Evolutionary conservation across 805 yeast species (phyloP).

Genomic region (Schwanniomyces vanrijiae): DNA sequence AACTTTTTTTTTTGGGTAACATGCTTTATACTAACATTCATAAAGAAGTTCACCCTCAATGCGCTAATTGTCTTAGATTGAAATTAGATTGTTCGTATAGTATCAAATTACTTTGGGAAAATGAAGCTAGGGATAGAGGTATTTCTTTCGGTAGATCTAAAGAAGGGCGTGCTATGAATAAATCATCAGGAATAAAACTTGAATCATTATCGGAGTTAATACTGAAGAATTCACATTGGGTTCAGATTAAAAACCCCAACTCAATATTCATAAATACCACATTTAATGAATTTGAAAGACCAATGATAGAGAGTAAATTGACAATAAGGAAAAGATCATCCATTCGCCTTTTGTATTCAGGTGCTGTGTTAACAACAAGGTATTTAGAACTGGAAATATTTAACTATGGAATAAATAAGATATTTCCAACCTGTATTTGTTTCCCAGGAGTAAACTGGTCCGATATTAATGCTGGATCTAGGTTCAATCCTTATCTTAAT

Average conservation of each 20-base stretch:
- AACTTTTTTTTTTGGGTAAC: neutral
- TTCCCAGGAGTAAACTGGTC: conserved; percentile 16
- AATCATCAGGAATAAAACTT: neutral
- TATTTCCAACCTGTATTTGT: conserved; percentile 42
- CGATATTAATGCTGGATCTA: neutral
- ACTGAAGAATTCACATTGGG: no score
- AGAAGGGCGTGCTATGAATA: no score
- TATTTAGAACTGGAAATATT: no score
- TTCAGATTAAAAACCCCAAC: neutral
- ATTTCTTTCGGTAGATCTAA: conserved; percentile 31
- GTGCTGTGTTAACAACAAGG: no score
- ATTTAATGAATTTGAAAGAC: conserved; percentile 14
- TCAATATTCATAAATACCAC: conserved; percentile 16
- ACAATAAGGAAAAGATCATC: neutral
- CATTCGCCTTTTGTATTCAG: no score
- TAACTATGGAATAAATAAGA: conserved; percentile 6
- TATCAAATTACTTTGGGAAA: conserved; percentile 25
- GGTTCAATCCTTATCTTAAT: conserved; percentile 36
- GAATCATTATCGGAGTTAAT: neutral
- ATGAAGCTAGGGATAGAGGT: conserved; percentile 27
- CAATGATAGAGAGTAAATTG: neutral
- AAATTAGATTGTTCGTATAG: neutral
- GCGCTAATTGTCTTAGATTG: conserved; percentile 26
- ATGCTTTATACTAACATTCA: neutral
- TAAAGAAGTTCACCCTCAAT: conserved; percentile 28